Evolutionary conservation across 2,329 filamentous ascomycete species (phyloP).

Genomic region (Ilyonectria destructans): DNA sequence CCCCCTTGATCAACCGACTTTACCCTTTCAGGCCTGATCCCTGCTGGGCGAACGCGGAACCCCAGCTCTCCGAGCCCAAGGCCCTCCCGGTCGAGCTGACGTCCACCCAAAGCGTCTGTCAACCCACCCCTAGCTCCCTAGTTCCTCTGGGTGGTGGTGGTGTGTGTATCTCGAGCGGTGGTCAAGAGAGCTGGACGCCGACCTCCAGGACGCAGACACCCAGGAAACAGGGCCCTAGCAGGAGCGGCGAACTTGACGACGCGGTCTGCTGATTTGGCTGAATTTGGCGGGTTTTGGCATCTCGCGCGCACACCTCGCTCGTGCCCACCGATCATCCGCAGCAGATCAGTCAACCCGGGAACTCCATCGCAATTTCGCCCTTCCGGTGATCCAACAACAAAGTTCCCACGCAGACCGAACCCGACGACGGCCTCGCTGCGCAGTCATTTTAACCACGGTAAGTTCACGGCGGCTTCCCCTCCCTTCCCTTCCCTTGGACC

Average conservation of each 20-base stretch:
- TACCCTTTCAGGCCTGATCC: slow-evolving; percentile 41
- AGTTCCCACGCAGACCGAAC: slow-evolving; percentile 20
- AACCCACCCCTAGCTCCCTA: slow-evolving; percentile 10
- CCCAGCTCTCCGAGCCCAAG: slow-evolving; percentile 38
- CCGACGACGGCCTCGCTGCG: slow-evolving; percentile 27
- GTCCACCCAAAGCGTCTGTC: slow-evolving; percentile 22
- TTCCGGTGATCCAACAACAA: slow-evolving; percentile 30
- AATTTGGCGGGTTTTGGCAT: slow-evolving; percentile 20
- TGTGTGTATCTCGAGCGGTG: slow-evolving; percentile 33
- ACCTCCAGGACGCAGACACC: slow-evolving; percentile 34
- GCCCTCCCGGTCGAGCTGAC: slow-evolving; percentile 40
- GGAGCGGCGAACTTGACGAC: slow-evolving; percentile 7
- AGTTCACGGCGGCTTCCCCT: slow-evolving; percentile 21
- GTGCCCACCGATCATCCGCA: neutral
- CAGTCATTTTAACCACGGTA: slow-evolving; percentile 34
- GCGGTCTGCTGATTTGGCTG: slow-evolving; percentile 36
- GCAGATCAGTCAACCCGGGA: slow-evolving; percentile 28
- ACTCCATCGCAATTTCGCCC: slow-evolving; percentile 46
- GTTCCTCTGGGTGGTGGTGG: slow-evolving; percentile 23
- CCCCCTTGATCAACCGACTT: slow-evolving; percentile 30
- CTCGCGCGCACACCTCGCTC: slow-evolving; percentile 32
- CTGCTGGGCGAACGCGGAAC: slow-evolving; percentile 41
- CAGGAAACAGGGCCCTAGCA: slow-evolving; percentile 2
- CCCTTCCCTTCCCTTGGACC: slow-evolving; percentile 32
- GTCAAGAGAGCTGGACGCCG: slow-evolving; percentile 43